Conservation (phyloP, 805 yeast genomes). For the Candida hungchunana region DNA sequence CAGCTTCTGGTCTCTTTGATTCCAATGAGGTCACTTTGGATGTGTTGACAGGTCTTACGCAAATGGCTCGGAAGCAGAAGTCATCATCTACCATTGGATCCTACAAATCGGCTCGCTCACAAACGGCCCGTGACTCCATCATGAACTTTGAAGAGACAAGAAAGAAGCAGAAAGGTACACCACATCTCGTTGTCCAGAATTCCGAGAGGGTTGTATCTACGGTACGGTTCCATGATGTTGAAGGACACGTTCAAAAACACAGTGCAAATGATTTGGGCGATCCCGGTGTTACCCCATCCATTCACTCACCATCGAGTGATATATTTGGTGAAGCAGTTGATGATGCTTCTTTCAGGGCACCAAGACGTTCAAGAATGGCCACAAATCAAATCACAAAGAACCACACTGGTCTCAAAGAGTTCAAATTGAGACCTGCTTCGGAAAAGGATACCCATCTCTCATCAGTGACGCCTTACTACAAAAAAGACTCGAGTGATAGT, state of each 20-base stretch:
- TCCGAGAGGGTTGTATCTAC: constrained; percentile 1
- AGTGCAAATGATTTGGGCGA: not conserved
- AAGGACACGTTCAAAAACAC: not conserved
- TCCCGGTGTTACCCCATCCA: constrained; percentile 14
- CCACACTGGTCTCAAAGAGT: constrained; percentile 9
- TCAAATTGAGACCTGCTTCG: constrained; percentile 10
- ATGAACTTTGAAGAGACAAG: constrained; percentile 22
- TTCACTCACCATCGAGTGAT: constrained; percentile 14
- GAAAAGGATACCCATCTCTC: not conserved
- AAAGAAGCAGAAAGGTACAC: constrained; percentile 22
- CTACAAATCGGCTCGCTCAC: constrained; percentile 8
- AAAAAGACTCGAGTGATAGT: constrained; percentile 3
- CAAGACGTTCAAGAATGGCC: constrained; percentile 5
- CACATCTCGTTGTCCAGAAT: constrained; percentile 12
- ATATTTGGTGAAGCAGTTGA: constrained; percentile 5
- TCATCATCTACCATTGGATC: constrained; percentile 10
- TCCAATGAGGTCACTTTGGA: constrained; percentile 1
- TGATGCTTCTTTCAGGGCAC: constrained; percentile 8
- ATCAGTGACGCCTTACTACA: constrained; percentile 1
- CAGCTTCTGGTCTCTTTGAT: not conserved
- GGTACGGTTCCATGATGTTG: constrained; percentile 3
- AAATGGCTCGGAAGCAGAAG: constrained; percentile 1
- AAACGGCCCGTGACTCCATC: constrained; percentile 14
- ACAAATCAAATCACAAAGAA: constrained; percentile 7
- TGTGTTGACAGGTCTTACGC: not conserved